Evolutionary conservation across 768 basidiomycete species (phyloP), one percentile per base, ranked within the genome.

Genomic region (Aureoboletus auriporus): DNA sequence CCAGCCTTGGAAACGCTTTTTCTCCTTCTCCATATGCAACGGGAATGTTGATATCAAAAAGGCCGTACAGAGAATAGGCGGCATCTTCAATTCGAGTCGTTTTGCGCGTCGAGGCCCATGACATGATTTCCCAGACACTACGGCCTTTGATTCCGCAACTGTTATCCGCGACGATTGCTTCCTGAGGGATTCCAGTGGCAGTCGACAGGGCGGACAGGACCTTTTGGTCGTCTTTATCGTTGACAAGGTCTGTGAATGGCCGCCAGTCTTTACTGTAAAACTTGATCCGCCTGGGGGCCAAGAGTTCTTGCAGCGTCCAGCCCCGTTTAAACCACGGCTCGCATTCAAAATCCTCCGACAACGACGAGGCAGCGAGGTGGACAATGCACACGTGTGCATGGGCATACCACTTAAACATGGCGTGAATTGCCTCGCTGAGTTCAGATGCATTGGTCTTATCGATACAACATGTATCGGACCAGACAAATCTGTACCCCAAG

Each of bases 391-490:
- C n/a, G 16, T 65, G 50, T 5, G 61, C 51, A 27, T 67, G 35
- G 5, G 57, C 45, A 33, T 69, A 69, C 65, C 67, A 67, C 45
- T 47, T 56, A 55, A 55, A 69, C 61, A 69, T 69, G 23, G 67
- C 62, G 14, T 55, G 55, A 17, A 67, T 57, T 1, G 67, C 62
- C 44, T 69, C 66, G 12, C 53, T 51, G n/a, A 69, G 61, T 27
- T 69, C 66, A 3, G 50, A 26, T 3, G 48, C 23, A 37, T 61
- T 60, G 26, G 39, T 41, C 46, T 60, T 57, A 47, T 67, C 58
- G 31, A 69, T 64, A 46, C 65, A 69, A 16, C 63, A 67, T 0
- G 65, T 60, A 29, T 69, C 65, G 3, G 59, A 63, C 66, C 65
- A 66, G 48, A 56, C 57, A 9, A 59, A 28, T 13, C 40, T 55